phyloP scores from a whole-genome alignment of 768 basidiomycete genomes.

The Paxillus ammoniavirescens region DNA sequence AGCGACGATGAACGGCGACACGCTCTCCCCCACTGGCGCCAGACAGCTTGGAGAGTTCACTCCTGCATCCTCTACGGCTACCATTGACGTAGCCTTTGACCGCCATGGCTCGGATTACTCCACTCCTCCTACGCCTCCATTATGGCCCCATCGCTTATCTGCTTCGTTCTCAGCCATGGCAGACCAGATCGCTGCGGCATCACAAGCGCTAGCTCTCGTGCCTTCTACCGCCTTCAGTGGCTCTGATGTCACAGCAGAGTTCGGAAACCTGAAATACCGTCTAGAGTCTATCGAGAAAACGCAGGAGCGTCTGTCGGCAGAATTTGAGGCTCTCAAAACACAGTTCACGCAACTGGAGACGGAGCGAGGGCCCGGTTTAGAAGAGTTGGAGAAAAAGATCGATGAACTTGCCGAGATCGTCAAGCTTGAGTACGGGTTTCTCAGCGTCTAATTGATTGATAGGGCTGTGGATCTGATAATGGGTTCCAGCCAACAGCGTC shows the following conservation, averaged over 20 bases:
- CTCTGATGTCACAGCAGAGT: slow-evolving; percentile 7
- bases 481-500: slow-evolving; percentile 32
- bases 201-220: slow-evolving; percentile 34
- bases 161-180: slow-evolving; percentile 40
- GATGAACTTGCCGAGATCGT: slow-evolving; percentile 30
- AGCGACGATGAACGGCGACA: slow-evolving; percentile 1
- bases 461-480: not conserved
- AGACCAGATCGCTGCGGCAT: slow-evolving; percentile 40
- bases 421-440: slow-evolving; percentile 31
- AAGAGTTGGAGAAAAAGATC: slow-evolving; percentile 37
- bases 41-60: slow-evolving; percentile 2
- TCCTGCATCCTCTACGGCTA: slow-evolving; percentile 16
- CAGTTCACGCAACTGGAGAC: slow-evolving; percentile 17
- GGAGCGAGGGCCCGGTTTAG: slow-evolving; percentile 21
- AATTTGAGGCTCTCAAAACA: slow-evolving; percentile 31
- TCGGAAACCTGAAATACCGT: slow-evolving; percentile 21
- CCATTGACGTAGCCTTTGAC: slow-evolving; percentile 18
- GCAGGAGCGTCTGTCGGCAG: slow-evolving; percentile 32
- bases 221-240: slow-evolving; percentile 22
- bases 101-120: slow-evolving; percentile 4
- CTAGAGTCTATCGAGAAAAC: slow-evolving; percentile 33
- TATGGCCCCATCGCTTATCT: slow-evolving; percentile 36
- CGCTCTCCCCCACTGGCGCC: not conserved
- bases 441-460: not conserved
- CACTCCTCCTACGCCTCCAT: slow-evolving; percentile 3